These are phyloP conservation scores for Lepiota subincarnata DNA, from an alignment of 768 basidiomycete genomes.

Conservation along the genomic window DNA sequence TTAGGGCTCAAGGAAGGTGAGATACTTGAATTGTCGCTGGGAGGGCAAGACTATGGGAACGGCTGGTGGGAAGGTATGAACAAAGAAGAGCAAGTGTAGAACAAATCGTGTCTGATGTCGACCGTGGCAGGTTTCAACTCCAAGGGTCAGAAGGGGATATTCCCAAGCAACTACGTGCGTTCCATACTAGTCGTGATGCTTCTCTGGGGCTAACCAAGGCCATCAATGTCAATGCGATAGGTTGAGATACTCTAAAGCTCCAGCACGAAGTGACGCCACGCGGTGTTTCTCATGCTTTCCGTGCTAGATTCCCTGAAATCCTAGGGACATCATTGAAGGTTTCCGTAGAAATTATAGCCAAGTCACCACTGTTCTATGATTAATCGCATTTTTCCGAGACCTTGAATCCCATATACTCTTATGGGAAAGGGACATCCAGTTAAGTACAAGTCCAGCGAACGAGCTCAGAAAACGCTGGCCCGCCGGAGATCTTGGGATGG, in stretches of 20 bases:
- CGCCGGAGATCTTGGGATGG: not conserved
- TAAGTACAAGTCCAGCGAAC: not conserved
- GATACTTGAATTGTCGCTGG: slow-evolving; percentile 59
- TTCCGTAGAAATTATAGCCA: not conserved
- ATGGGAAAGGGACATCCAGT: not conserved
- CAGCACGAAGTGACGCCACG: not conserved
- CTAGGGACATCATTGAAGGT: not conserved
- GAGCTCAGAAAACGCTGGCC: not conserved
- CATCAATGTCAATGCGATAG: slow-evolving; percentile 5
- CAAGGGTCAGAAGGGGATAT: slow-evolving; percentile 68
- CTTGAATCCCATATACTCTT: not conserved
- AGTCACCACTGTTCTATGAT: not conserved
- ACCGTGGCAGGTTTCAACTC: slow-evolving; percentile 50
- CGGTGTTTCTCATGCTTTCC: not conserved
- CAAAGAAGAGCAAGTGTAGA: not conserved
- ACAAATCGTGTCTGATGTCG: slow-evolving; percentile 12
- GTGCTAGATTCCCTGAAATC: not conserved
- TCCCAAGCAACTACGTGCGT: slow-evolving; percentile 87
- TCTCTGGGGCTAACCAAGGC: not conserved
- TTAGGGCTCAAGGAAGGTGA: slow-evolving; percentile 58
- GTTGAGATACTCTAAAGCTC: slow-evolving; percentile 7
- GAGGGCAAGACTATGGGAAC: slow-evolving; percentile 65
- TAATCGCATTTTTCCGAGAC: not conserved
- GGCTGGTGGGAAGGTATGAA: slow-evolving; percentile 85
- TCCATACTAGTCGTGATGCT: slow-evolving; percentile 2